phyloP scores from a whole-genome alignment of 169 alveolate genomes.

The Babesia sp. region DNA sequence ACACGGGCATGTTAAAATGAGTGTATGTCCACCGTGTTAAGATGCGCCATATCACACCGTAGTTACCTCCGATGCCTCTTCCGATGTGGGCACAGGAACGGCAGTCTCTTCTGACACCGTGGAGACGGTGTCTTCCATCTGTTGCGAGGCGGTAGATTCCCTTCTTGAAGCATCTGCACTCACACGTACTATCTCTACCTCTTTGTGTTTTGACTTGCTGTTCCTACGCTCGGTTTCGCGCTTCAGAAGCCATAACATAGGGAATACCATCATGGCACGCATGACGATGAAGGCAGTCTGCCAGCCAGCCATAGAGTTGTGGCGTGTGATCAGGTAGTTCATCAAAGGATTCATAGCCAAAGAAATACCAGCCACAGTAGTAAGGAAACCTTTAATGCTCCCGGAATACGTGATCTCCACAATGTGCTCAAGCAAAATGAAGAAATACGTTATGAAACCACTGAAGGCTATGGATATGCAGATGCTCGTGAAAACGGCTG shows the following conservation, averaged over 20 bases:
- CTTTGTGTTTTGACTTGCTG: too few relatives aligned
- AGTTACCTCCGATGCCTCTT: too few relatives aligned
- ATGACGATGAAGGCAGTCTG: slow-evolving; percentile 19
- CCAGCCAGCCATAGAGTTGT: slow-evolving; percentile 12
- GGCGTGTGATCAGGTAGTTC: slow-evolving; percentile 16
- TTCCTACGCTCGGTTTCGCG: slow-evolving; percentile 22
- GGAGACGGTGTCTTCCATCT: too few relatives aligned
- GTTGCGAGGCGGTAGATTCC: too few relatives aligned
- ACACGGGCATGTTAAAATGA: too few relatives aligned
- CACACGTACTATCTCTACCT: too few relatives aligned
- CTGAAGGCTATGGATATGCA: slow-evolving; percentile 58
- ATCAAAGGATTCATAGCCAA: slow-evolving; percentile 37
- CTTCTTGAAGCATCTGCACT: not conserved
- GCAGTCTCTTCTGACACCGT: too few relatives aligned
- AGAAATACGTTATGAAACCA: slow-evolving; percentile 59
- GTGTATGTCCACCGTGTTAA: too few relatives aligned
- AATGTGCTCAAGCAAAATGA: slow-evolving; percentile 38
- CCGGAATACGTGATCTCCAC: slow-evolving; percentile 64
- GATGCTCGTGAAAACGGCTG: slow-evolving; percentile 46
- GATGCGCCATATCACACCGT: too few relatives aligned
- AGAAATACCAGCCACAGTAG: slow-evolving; percentile 45
- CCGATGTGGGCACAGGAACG: too few relatives aligned
- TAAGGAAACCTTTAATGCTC: slow-evolving; percentile 62
- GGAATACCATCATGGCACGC: slow-evolving; percentile 18
- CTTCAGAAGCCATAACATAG: slow-evolving; percentile 31